Base-by-base conservation (phyloP, 768 basidiomycete genomes). In the Russula olivacea region DNA sequence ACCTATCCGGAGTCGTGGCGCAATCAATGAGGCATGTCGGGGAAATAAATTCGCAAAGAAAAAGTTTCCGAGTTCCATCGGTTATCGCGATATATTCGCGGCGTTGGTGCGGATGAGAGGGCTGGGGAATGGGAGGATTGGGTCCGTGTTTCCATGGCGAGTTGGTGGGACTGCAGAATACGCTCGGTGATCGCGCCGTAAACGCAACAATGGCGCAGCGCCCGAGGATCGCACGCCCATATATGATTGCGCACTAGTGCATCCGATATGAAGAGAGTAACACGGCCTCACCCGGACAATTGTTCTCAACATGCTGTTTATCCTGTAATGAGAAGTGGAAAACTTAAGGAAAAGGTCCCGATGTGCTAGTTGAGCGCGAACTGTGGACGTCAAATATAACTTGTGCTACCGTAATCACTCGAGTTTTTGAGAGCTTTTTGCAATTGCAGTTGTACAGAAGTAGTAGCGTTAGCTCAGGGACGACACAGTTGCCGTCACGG, bases 81-180 rank as follows among this genome's bases (percentile, higher is more conserved):
- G 15, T 38, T 32, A 56, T n/a, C 53, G 58, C 30, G 32, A 45
- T 45, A 48, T 32, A 54, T 55, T 59, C 55, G 53, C 54, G 63
- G 63, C 14, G 55, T 50, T 56, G 40, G 58, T 51, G 63, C 59
- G 63, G 63, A 15, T 12, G 3, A 47, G 45, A 12, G 41, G 21
- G 45, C 21, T 47, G 45, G 45, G 45, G 21, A 47, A 47, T 23
- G 25, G 53, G 28, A 45, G 3, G 55, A 15, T 54, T 57, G 30
- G 53, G 54, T 32, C 59, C 59, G 54, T 55, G 58, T 64, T 56
- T 60, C 63, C 58, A 64, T 64, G 63, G 49, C 59, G 59, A 64
- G 59, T 55, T 59, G 54, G 54, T 43, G 43, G 43, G 21, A 49
- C 58, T 40, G n/a, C 10, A 47, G n/a, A 21, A 21, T 47, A n/a